Evolutionary conservation across 1,139 yeast species (phyloP).

Genomic region (Debaryomyces sp.): DNA sequence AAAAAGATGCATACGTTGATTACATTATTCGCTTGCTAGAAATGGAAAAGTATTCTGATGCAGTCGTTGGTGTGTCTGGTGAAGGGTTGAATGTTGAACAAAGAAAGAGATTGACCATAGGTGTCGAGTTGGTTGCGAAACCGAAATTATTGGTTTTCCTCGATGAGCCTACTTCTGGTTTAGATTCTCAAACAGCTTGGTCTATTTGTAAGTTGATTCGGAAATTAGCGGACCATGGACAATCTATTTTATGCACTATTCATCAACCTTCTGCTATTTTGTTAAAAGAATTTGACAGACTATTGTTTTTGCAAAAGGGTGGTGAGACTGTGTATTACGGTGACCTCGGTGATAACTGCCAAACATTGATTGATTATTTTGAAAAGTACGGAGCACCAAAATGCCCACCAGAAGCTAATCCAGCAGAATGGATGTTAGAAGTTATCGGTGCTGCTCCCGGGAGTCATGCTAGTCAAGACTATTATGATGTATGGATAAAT

Average conservation of each 20-base stretch:
- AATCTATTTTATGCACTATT: too few species aligned
- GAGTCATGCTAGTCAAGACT: conserved; percentile 19
- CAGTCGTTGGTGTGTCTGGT: conserved; percentile 43
- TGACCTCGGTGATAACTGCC: too few species aligned
- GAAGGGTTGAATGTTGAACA: conserved; percentile 45
- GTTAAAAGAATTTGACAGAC: too few species aligned
- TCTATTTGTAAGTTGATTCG: too few species aligned
- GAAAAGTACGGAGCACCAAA: conserved; percentile 46
- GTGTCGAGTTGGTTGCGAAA: conserved; percentile 42
- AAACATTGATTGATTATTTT: too few species aligned
- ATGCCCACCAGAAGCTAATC: conserved; percentile 33
- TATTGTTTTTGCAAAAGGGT: too few species aligned
- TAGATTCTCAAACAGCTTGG: too few species aligned
- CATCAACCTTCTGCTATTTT: too few species aligned
- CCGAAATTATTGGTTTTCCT: conserved; percentile 46
- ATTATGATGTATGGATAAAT: conserved; percentile 36
- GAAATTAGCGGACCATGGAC: too few species aligned
- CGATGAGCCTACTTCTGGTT: neutral
- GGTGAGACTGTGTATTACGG: too few species aligned
- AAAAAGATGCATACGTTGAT: conserved; percentile 71
- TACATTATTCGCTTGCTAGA: conserved; percentile 61
- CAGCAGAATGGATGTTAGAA: too few species aligned
- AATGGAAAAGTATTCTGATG: conserved; percentile 38
- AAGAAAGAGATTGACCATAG: conserved; percentile 40
- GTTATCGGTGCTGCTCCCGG: too few species aligned